Evolutionary conservation across 1,284 basidiomycete genomes (phyloP).

Genomic region (Pholiota adiposa): DNA sequence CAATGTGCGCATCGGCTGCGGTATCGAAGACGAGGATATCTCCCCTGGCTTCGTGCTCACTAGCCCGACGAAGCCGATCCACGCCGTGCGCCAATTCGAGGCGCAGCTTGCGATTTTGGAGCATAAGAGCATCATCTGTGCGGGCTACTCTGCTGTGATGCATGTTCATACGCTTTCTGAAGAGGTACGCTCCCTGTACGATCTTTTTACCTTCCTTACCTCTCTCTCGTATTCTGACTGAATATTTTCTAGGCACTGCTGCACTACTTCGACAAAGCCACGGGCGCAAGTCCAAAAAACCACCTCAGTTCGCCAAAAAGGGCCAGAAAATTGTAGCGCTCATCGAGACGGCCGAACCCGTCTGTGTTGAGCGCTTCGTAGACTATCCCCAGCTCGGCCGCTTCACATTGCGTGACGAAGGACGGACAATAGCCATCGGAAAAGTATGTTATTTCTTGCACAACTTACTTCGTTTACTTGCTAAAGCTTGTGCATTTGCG

Average conservation of each 20-base stretch:
- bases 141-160: constrained; percentile 91
- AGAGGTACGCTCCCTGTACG: constrained; percentile 85
- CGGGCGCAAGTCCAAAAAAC: constrained; percentile 91
- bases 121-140: constrained; percentile 95
- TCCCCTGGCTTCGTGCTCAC: constrained; percentile 92
- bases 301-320: constrained; percentile 94
- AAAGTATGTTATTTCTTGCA: constrained; percentile 46
- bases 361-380: constrained; percentile 87
- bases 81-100: constrained; percentile 88
- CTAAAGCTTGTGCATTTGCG: not conserved
- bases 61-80: constrained; percentile 77
- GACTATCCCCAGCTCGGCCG: constrained; percentile 94
- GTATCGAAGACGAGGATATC: constrained; percentile 93
- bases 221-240: not conserved
- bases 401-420: constrained; percentile 95
- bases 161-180: constrained; percentile 93
- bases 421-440: constrained; percentile 90
- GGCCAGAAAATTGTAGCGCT: constrained; percentile 90
- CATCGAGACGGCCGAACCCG: constrained; percentile 76
- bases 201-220: constrained; percentile 9
- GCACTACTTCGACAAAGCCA: constrained; percentile 96
- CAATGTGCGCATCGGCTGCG: constrained; percentile 90
- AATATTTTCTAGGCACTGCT: constrained; percentile 75
- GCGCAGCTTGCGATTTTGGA: constrained; percentile 96
- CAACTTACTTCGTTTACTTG: too few species aligned